A percentile compares a stretch with the other conserved stretches of the same genome.
These are phyloP conservation scores for Blattamonas nauphoetae DNA, from an alignment of 78 protist genomes.

Conservation along the genomic window DNA sequence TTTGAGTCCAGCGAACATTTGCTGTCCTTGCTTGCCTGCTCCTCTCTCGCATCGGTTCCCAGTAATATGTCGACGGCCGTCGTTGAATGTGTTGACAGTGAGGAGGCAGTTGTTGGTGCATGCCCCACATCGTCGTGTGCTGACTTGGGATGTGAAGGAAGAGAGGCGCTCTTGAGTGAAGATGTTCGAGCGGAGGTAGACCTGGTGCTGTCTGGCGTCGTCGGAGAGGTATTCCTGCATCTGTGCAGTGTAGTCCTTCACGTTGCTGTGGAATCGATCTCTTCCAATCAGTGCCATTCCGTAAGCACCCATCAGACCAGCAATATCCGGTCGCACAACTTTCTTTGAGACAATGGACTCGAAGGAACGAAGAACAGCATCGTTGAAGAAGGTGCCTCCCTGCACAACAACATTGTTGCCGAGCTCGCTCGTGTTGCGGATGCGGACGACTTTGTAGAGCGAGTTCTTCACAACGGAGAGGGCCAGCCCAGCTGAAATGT, in stretches of 20 bases:
- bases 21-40: neutral
- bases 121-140: neutral
- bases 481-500: conserved; percentile 22
- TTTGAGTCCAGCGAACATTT: neutral
- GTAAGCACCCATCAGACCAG: conserved; percentile 24
- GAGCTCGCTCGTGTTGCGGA: neutral
- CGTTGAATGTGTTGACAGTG: conserved; percentile 3
- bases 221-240: neutral
- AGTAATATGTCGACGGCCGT: neutral
- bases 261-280: neutral
- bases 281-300: conserved; percentile 5
- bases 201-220: neutral
- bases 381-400: conserved; percentile 27
- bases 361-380: neutral
- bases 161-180: neutral
- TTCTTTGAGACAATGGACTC: neutral
- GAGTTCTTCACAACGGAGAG: conserved; percentile 26
- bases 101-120: conserved; percentile 24
- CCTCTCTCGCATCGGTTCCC: conserved; percentile 24
- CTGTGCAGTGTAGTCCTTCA: neutral
- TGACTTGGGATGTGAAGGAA: neutral
- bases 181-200: neutral
- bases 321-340: conserved; percentile 16
- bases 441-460: conserved; percentile 22
- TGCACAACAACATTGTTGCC: conserved; percentile 14